Conservation (phyloP, 345 rosid species). For the Brassica carinata region DNA sequence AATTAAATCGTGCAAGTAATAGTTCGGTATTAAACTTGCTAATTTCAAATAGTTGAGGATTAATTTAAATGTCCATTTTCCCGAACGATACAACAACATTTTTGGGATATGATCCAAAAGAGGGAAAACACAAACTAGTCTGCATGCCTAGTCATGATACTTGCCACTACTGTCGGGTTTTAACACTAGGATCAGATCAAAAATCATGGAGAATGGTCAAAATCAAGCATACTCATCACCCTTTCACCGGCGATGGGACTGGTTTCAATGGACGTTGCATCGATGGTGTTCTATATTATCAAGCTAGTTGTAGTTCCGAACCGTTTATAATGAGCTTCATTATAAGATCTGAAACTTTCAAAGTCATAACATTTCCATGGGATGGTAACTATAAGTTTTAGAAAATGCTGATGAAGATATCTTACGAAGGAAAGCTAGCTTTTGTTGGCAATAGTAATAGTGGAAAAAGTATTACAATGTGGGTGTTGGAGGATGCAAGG, state of each 20-base stretch:
- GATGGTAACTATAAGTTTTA: too few relatives aligned
- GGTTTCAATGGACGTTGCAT: not conserved
- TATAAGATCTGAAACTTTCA: too few relatives aligned
- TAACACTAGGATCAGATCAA: not conserved
- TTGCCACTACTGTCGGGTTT: not conserved
- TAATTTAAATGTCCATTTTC: too few relatives aligned
- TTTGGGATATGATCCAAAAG: not conserved
- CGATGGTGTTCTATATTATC: too few relatives aligned
- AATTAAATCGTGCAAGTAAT: too few relatives aligned
- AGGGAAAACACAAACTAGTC: not conserved
- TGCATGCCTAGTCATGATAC: not conserved
- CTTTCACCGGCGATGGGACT: not conserved
- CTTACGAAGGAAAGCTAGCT: constrained; percentile 14
- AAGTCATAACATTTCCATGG: too few relatives aligned
- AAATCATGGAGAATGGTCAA: not conserved
- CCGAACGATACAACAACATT: not conserved
- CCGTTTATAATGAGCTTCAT: too few relatives aligned
- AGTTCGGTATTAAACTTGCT: too few relatives aligned
- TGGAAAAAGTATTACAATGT: not conserved
- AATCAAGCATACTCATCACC: not conserved
- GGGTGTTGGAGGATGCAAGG: not conserved
- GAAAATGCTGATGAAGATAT: not conserved
- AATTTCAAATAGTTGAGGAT: too few relatives aligned
- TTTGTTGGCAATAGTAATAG: not conserved
- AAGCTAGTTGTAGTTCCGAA: too few relatives aligned